phyloP scores from a whole-genome alignment of 129 eudicot genomes.

The Dittrichia graveolens region DNA sequence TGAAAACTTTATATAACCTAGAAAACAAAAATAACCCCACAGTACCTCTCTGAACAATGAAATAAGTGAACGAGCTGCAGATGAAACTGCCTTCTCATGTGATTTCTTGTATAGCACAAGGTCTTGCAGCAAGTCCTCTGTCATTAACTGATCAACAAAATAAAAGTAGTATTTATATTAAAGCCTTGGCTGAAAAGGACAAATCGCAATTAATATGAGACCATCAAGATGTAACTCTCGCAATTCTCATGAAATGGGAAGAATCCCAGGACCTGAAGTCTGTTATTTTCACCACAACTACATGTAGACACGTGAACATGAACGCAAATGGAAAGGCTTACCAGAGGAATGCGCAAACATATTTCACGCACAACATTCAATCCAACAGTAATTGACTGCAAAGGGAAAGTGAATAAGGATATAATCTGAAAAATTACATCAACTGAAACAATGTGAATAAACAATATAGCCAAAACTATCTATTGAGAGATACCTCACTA shows the following conservation, averaged over 20 bases:
- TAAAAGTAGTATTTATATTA: background rate
- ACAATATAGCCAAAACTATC: background rate
- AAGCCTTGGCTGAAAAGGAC: too few relatives aligned
- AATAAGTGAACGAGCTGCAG: constrained; percentile 92
- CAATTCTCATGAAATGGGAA: too few relatives aligned
- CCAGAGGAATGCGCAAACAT: constrained; percentile 94
- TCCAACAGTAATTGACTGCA: constrained; percentile 94
- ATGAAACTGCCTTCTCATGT: constrained; percentile 86
- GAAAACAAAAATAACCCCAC: background rate
- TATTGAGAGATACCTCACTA: constrained; percentile 62
- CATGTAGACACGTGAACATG: constrained; percentile 7
- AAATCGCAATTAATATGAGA: too few relatives aligned
- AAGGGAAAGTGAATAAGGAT: constrained; percentile 10
- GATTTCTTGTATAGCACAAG: constrained; percentile 89
- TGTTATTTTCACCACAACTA: constrained; percentile 5
- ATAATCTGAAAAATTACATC: background rate
- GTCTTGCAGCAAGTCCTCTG: constrained; percentile 95
- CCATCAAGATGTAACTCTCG: too few relatives aligned
- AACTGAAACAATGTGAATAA: background rate
- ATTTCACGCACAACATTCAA: constrained; percentile 94
- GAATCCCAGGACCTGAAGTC: too few relatives aligned
- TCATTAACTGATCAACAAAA: constrained; percentile 69
- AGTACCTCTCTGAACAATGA: constrained; percentile 91
- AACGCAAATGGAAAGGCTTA: constrained; percentile 26
- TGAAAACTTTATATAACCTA: too few relatives aligned